Percentiles rank a stretch among this genome's conserved stretches.
phyloP scores from a whole-genome alignment of 768 basidiomycete species.

The Leccinum olivaceopallidum region DNA sequence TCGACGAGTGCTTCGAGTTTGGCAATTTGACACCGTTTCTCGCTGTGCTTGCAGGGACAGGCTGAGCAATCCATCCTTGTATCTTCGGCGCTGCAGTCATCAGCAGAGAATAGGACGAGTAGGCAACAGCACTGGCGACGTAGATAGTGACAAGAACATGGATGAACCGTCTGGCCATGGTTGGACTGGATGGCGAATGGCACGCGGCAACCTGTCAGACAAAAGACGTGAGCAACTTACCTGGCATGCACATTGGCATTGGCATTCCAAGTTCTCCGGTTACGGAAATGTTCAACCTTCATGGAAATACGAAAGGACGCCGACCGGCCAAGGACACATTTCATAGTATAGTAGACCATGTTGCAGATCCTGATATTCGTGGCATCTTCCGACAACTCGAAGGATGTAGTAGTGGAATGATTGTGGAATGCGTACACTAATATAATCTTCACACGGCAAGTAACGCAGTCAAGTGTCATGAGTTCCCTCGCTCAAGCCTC shows the following conservation, averaged over 20 bases:
- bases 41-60: not conserved
- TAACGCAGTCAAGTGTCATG: conserved; percentile 1
- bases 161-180: conserved; percentile 15
- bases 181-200: conserved; percentile 3
- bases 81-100: conserved; percentile 11
- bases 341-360: not conserved
- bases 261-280: not conserved
- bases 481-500: not conserved
- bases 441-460: not conserved
- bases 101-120: conserved; percentile 31
- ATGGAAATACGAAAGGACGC: not conserved
- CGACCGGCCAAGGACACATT: not conserved
- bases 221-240: not conserved
- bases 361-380: not conserved
- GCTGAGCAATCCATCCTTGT: conserved; percentile 7
- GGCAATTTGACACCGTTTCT: conserved; percentile 1
- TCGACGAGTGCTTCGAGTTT: conserved; percentile 2
- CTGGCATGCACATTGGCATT: conserved; percentile 19
- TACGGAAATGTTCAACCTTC: not conserved
- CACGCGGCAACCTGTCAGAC: not conserved
- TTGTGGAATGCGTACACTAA: not conserved
- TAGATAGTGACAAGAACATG: conserved; percentile 24
- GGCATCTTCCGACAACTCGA: not conserved
- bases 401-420: not conserved
- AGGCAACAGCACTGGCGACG: conserved; percentile 29